Conservation (phyloP, 495 filamentous ascomycete species). For the Massariosphaeria phaeospora region DNA sequence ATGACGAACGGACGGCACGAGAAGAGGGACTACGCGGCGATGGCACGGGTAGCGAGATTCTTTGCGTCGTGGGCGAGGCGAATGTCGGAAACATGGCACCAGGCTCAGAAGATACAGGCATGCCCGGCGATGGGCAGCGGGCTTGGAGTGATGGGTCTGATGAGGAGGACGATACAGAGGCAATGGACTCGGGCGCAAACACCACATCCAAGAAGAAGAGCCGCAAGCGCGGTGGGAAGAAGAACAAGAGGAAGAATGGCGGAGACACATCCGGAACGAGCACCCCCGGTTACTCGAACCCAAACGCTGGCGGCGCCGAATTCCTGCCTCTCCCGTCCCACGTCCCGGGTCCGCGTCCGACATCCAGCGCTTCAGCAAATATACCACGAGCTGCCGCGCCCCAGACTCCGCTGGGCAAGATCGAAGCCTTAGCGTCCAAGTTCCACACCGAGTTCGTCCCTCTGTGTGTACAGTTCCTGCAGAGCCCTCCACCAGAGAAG, state of each 20-base stretch:
- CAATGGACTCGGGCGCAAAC: slow-evolving; percentile 11
- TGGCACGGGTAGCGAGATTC: slow-evolving; percentile 73
- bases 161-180: slow-evolving; percentile 45
- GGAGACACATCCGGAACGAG: slow-evolving; percentile 15
- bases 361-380: slow-evolving; percentile 22
- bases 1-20: slow-evolving; percentile 58
- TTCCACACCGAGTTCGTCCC: slow-evolving; percentile 65
- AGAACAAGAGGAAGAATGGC: slow-evolving; percentile 22
- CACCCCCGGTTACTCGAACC: slow-evolving; percentile 34
- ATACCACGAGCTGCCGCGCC: slow-evolving; percentile 40
- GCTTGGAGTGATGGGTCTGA: slow-evolving; percentile 45
- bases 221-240: slow-evolving; percentile 25
- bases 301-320: slow-evolving; percentile 13
- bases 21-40: slow-evolving; percentile 57
- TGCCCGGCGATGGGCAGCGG: slow-evolving; percentile 23
- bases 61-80: slow-evolving; percentile 55
- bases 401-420: slow-evolving; percentile 58
- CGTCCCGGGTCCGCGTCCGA: slow-evolving; percentile 47
- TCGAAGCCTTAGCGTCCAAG: slow-evolving; percentile 62
- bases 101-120: slow-evolving; percentile 14
- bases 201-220: slow-evolving; percentile 25
- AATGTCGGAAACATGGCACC: slow-evolving; percentile 23
- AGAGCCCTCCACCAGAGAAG: slow-evolving; percentile 60
- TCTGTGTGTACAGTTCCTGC: slow-evolving; percentile 58
- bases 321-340: slow-evolving; percentile 23